phyloP scores from a whole-genome alignment of 257 asterid species.

The Catharanthus roseus region DNA sequence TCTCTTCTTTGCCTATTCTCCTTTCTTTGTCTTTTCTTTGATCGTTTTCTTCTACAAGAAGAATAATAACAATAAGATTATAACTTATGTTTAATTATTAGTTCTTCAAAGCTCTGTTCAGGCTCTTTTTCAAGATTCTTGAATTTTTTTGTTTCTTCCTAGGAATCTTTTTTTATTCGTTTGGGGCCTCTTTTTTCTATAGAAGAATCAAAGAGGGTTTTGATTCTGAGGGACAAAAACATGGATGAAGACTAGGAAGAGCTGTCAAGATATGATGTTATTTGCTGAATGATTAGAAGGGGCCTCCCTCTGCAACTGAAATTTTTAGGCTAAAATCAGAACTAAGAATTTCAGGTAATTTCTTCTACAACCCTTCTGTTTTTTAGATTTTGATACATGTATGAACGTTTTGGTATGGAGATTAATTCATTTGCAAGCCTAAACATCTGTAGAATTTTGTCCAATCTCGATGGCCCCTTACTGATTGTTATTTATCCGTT shows the following conservation, averaged over 20 bases:
- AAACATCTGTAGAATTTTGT: neutral
- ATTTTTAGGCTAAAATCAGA: neutral
- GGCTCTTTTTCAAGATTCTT: neutral
- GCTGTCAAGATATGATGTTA: neutral
- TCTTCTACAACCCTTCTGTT: neutral
- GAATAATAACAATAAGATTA: neutral
- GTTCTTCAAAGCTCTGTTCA: neutral
- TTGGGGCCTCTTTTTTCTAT: neutral
- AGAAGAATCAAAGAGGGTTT: neutral
- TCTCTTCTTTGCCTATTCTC: constrained; percentile 12
- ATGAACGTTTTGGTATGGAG: neutral
- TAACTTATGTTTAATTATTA: neutral
- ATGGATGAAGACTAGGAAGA: neutral
- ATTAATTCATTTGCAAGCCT: neutral
- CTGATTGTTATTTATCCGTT: too few species aligned
- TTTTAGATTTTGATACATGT: neutral
- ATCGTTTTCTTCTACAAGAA: neutral
- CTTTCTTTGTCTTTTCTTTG: constrained; percentile 12
- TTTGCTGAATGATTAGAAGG: neutral
- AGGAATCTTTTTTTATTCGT: too few species aligned
- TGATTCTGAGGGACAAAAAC: neutral
- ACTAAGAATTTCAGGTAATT: constrained; percentile 3
- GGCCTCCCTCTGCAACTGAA: constrained; percentile 1
- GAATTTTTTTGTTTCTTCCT: neutral
- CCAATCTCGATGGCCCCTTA: too few species aligned